Evolutionary conservation across 1,139 yeast genomes (phyloP).

Genomic region (Ashbya aceris): DNA sequence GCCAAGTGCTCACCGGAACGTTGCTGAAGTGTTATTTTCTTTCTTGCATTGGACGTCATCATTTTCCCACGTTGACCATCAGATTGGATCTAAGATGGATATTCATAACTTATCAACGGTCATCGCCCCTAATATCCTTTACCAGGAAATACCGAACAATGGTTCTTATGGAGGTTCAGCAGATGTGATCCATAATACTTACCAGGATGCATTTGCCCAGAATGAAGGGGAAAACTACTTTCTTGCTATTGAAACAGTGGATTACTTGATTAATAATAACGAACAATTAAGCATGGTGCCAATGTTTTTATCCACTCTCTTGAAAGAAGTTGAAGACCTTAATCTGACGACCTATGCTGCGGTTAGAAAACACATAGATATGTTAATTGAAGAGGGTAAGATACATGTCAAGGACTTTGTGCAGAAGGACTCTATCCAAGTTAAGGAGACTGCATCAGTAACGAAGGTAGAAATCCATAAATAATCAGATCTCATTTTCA

Average conservation of each 20-base stretch:
- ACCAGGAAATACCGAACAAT: slow-evolving; percentile 32
- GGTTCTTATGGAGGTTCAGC: slow-evolving; percentile 18
- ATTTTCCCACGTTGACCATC: slow-evolving; percentile 81
- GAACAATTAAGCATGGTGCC: slow-evolving; percentile 79
- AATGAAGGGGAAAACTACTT: slow-evolving; percentile 72
- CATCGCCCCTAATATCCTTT: slow-evolving; percentile 82
- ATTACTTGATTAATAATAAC: slow-evolving; percentile 73
- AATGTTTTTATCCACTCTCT: slow-evolving; percentile 36
- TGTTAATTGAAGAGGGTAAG: slow-evolving; percentile 9
- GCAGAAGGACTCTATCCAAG: slow-evolving; percentile 6
- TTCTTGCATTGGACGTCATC: slow-evolving; percentile 96
- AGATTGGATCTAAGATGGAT: slow-evolving; percentile 93
- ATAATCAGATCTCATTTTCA: not conserved
- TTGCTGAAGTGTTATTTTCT: slow-evolving; percentile 74
- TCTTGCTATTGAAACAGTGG: slow-evolving; percentile 84
- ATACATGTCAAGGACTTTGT: slow-evolving; percentile 9
- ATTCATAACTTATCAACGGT: slow-evolving; percentile 92
- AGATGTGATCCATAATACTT: slow-evolving; percentile 24
- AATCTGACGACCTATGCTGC: slow-evolving; percentile 16
- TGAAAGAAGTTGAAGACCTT: slow-evolving; percentile 28
- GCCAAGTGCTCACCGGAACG: slow-evolving; percentile 75
- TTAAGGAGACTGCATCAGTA: slow-evolving; percentile 9
- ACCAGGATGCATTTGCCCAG: slow-evolving; percentile 33
- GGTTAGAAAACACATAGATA: slow-evolving; percentile 14
- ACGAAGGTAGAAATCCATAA: slow-evolving; percentile 8